Base-by-base conservation (phyloP, 805 yeast genomes). In the Candida arabinofermentans region DNA sequence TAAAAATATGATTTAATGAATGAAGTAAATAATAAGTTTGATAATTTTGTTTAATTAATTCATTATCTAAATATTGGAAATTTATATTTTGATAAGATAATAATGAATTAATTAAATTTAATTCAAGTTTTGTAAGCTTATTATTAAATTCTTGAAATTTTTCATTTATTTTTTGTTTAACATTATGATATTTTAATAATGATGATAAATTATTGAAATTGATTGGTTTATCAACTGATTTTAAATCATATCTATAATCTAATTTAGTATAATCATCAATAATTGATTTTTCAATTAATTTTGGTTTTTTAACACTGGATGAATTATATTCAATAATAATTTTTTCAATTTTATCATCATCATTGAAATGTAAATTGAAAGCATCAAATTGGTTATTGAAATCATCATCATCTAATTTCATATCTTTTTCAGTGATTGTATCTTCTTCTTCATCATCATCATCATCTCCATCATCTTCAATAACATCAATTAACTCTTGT, bases 1-100 rank as follows among this genome's bases (percentile, higher is more conserved):
- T 89, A 65, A 70, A 77, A 24, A 93, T 65, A 61, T 91, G 99
- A 55, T 93, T 91, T 41, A 89, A 59, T 5, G 76, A 74, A 65
- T 91, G 99, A 45, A 86, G 57, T 0, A 72, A 59, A 61, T 86
- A 86, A 27, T 86, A 60, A 46, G 77, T 77, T 55, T 81, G 77
- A 55, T 89, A 77, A 6, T 43, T 50, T 2, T 39, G 26, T 27
- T 50, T 51, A 5, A 62, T 23, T 31, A 68, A 67, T 2, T 64
- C 51, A 13, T 70, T 72, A 46, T 78, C 77, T n/a, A 70, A 66
- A 57, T 67, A 70, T 30, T 72, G 86, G 46, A 72, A 75, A 14
- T 79, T 64, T 2, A 90, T 58, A 59, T 90, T 96, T 47, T 76
- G 75, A 62, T 93, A 90, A 36, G 75, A 73, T 44, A 85, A 72